Evolutionary conservation across 345 rosid species (phyloP).

Genomic region (Chamaenerion angustifolium): DNA sequence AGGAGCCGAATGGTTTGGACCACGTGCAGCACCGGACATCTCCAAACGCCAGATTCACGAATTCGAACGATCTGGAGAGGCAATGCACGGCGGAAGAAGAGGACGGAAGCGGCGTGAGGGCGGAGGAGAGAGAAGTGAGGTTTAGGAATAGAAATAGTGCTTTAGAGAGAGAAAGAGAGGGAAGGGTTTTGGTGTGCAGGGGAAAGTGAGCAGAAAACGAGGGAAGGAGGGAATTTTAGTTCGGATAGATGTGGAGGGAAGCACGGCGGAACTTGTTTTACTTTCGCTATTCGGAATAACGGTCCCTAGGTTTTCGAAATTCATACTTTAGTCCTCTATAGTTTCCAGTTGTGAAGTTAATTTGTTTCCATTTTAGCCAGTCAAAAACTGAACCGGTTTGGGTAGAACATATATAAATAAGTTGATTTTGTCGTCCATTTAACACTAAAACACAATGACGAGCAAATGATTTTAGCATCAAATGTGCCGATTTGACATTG

Average conservation of each 20-base stretch:
- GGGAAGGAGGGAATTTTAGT: conserved; percentile 59
- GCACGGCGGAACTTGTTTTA: conserved; percentile 2
- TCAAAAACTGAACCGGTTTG: no score
- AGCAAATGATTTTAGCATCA: no score
- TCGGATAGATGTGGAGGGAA: conserved; percentile 73
- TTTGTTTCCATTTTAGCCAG: no score
- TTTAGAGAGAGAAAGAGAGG: neutral
- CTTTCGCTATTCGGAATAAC: neutral
- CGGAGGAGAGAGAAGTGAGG: conserved; percentile 3
- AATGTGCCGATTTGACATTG: no score
- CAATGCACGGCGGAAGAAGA: neutral
- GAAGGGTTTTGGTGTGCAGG: no score
- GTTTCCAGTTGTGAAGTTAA: no score
- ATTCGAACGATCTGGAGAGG: conserved; percentile 3
- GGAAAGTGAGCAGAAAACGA: conserved; percentile 35
- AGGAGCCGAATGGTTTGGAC: conserved; percentile 24
- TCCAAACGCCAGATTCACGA: conserved; percentile 1
- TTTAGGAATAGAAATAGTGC: conserved; percentile 6
- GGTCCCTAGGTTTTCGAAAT: no score
- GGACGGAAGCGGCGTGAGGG: neutral
- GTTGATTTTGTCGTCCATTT: no score
- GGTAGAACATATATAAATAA: no score
- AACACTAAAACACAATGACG: no score
- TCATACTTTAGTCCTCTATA: no score
- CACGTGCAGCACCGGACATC: conserved; percentile 48